Base-by-base conservation (phyloP, 2,329 filamentous ascomycete genomes). In the Mycosphaerella arachidis region DNA sequence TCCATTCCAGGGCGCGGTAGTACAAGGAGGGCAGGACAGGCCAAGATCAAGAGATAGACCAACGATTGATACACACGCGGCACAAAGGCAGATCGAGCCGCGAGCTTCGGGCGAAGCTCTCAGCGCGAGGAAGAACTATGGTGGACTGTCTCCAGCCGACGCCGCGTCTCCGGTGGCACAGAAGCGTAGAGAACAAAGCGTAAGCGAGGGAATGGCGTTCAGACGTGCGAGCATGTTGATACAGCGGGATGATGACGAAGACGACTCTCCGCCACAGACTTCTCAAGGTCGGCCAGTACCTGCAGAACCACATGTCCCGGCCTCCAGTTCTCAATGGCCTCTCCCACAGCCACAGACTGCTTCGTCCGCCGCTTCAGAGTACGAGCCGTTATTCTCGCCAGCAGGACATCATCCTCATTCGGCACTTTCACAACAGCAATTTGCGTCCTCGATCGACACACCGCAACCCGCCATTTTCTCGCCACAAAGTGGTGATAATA, bases 211-310 rank as follows among this genome's bases (percentile, higher is more conserved):
- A 45, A 68, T 68, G 67, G 66, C 63, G 8, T 61, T 73, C 10
- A 63, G 70, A n/a, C 62, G 70, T 40, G 70, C 69, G 4, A 73
- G 71, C 54, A 69, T 68, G 43, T 53, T 72, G 62, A 67, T 64
- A 30, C 63, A 68, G n/a, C 57, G 56, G 1, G 63, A 68, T 20
- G 62, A 67, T 13, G 62, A 64, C n/a, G 63, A 68, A 8, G 66
- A 67, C 24, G 55, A 63, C 51, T 53, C 54, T 29, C 54, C 54
- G 18, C 50, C 58, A 8, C 54, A 33, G 12, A 60, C n/a, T 9
- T 51, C 46, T 16, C 40, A 59, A 20, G 57, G 29, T 35, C 57
- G 48, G 8, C 40, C 51, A 50, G 6, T 18, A 13, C 18, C 30
- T 29, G 29, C 51, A 33, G 53, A 46, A 27, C 52, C 31, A 8